Evolutionary conservation across 345 rosid genomes (phyloP).

Genomic region (Dipteronia dyeriana): DNA sequence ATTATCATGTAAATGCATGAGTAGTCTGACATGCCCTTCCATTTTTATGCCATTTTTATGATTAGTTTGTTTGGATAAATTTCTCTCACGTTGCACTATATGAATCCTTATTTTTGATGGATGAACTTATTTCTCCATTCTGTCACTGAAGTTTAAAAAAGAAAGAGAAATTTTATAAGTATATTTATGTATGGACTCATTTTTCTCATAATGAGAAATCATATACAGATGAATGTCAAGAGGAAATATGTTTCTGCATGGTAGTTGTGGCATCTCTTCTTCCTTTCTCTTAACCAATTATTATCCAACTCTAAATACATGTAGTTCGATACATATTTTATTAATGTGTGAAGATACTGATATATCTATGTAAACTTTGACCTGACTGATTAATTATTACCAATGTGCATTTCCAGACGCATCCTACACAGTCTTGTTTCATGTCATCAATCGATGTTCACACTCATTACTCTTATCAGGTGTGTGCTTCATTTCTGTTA

Average conservation of each 20-base stretch:
- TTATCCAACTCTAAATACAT: neutral
- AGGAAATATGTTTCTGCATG: conserved; percentile 7
- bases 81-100: neutral
- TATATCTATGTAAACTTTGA: neutral
- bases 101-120: neutral
- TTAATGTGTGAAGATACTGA: neutral
- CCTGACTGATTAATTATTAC: conserved; percentile 15
- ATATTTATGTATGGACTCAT: neutral
- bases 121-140: neutral
- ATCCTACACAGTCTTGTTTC: conserved; percentile 98
- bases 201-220: neutral
- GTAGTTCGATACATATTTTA: conserved; percentile 7
- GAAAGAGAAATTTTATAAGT: neutral
- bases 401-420: conserved; percentile 62
- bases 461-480: conserved; percentile 99
- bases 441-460: conserved; percentile 98
- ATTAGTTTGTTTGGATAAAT: neutral
- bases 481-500: conserved; percentile 24
- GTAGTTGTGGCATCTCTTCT: neutral
- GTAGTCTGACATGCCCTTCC: neutral
- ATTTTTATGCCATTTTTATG: neutral
- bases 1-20: neutral
- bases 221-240: neutral
- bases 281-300: neutral
- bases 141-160: neutral